Evolutionary conservation across 306 rosid genomes (phyloP), one percentile per base, ranked within the genome.

Genomic region (Castanea mollissima): DNA sequence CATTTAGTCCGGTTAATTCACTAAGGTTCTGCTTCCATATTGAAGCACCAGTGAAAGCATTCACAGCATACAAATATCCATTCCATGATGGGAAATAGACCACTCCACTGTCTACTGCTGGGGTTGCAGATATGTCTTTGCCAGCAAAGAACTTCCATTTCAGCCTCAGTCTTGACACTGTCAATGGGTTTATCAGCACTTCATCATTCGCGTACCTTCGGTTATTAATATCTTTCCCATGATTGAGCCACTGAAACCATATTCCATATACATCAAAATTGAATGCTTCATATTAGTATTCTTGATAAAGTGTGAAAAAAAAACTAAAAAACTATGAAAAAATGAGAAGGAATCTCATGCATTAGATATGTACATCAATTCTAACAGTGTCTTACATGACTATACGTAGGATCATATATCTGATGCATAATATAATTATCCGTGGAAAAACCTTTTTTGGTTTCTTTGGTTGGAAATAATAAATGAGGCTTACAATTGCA

Each of bases 31-130:
- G 86, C 65, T 64, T 46, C 85, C 89, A 83, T 69, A 77, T 68
- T 54, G 80, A 55, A 16, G 41, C 19, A 11, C 89, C 89, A 12
- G 46, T 74, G 6, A 74, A 55, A 20, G 85, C 83, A 63, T 77
- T 70, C 21, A 86, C 85, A 0, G 83, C 87, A 38, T 80, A 80
- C 29, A 86, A 55, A 46, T 73, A 56, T 23, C 89, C 85, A 23
- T 86, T 80, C 89, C 89, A 86, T 3, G 89, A 86, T 18, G 89
- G 89, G 57, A 86, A 86, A 51, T 86, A 77, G 35, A 80, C 81
- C 46, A 58, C 74, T 34, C 87, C 87, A 6, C 55, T 41, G 8
- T 84, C 85, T 21, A 86, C 62, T 18, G 85, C 78, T 1, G 85
- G 86, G 6, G 85, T 86, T 12, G 89, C 89, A 0, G 79, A 73